phyloP scores from a whole-genome alignment of 768 basidiomycete species.

The Heimioporus sp. region DNA sequence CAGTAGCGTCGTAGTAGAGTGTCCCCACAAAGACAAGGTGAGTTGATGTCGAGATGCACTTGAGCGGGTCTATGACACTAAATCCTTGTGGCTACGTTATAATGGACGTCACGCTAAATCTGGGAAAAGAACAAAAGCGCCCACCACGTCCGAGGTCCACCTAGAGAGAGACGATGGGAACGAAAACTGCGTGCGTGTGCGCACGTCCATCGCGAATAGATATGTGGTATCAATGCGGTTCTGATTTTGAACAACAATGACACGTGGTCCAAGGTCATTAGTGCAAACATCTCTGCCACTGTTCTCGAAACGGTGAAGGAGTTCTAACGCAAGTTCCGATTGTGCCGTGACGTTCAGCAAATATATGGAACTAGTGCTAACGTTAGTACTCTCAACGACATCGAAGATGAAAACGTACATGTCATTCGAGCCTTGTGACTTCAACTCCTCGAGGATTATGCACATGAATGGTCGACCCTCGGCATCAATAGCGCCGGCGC shows the following conservation, averaged over 20 bases:
- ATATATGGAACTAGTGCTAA: neutral
- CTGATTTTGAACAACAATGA: constrained; percentile 1
- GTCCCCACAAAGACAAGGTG: constrained; percentile 13
- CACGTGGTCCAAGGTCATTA: constrained; percentile 15
- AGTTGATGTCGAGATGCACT: constrained; percentile 19
- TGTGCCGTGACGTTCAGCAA: neutral
- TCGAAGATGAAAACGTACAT: neutral
- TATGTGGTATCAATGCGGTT: neutral
- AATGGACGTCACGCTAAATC: no score
- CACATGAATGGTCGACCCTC: constrained; percentile 18
- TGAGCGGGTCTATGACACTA: neutral
- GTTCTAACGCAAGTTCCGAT: constrained; percentile 6
- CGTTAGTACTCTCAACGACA: no score
- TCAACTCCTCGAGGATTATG: constrained; percentile 6
- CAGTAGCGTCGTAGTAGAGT: neutral
- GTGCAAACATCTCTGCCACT: neutral
- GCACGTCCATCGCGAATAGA: constrained; percentile 12
- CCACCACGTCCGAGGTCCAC: constrained; percentile 2
- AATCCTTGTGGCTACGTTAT: no score
- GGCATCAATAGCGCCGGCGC: constrained; percentile 9
- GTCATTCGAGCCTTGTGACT: neutral
- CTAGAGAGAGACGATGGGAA: neutral
- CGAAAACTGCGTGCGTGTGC: constrained; percentile 3
- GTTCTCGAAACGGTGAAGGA: constrained; percentile 11
- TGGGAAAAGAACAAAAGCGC: neutral